These are phyloP conservation scores for Pyrus hybrid DNA, from an alignment of 331 rosid genomes.

Conservation along the genomic window DNA sequence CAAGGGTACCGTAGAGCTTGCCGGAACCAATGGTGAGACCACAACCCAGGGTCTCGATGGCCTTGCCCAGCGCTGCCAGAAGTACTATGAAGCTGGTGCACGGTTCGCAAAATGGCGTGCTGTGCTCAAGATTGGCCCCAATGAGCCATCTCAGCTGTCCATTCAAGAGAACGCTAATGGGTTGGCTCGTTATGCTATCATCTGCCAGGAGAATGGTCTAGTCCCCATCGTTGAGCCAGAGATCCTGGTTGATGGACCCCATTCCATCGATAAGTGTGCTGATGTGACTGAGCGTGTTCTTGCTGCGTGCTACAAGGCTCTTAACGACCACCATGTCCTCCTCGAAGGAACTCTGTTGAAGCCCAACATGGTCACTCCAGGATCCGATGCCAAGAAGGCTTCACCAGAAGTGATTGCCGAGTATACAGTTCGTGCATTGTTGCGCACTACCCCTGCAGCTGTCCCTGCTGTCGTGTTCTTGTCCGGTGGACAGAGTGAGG, in stretches of 20 bases:
- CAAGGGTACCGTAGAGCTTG: constrained; percentile 79
- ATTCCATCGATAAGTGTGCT: constrained; percentile 64
- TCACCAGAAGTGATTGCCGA: constrained; percentile 64
- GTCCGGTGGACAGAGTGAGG: constrained; percentile 98
- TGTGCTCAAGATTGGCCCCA: constrained; percentile 77
- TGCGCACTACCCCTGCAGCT: constrained; percentile 67
- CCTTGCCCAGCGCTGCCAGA: constrained; percentile 62
- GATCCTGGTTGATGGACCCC: constrained; percentile 80
- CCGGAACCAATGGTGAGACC: constrained; percentile 84
- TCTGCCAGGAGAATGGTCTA: constrained; percentile 88
- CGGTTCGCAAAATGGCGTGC: constrained; percentile 94
- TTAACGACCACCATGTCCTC: constrained; percentile 74
- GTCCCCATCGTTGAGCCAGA: constrained; percentile 95
- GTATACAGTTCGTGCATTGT: constrained; percentile 62
- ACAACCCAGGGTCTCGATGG: constrained; percentile 91
- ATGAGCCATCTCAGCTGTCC: constrained; percentile 68
- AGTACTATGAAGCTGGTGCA: constrained; percentile 91
- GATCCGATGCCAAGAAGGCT: constrained; percentile 61
- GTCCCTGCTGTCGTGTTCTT: constrained; percentile 84
- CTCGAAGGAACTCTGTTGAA: constrained; percentile 88
- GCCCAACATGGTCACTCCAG: constrained; percentile 97
- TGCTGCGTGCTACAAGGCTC: constrained; percentile 87
- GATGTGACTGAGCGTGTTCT: constrained; percentile 83
- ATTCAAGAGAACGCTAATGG: constrained; percentile 78
- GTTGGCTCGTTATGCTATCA: constrained; percentile 63